Evolutionary conservation across 768 basidiomycete species (phyloP), one percentile per base, ranked within the genome.

Genomic region (Tricholoma matsutake): DNA sequence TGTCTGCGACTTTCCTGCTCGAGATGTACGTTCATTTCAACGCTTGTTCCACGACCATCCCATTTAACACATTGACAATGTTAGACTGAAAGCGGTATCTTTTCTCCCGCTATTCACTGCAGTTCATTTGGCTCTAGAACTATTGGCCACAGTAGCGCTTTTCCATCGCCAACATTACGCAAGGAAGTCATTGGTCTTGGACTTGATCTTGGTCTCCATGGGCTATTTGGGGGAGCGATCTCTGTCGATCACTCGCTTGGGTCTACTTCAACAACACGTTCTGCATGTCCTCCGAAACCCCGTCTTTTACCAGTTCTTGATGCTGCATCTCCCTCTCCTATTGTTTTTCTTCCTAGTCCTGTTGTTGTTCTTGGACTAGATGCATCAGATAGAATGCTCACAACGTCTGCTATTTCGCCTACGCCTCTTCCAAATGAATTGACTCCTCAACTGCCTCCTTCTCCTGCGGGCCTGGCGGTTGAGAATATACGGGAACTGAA

Each of bases 261-360:
- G 10, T 13, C 31, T 18, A 25, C 14, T 29, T 18, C 45, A 45
- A 34, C 58, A n/a, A 35, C 22, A 14, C 22, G 43, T 18, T 20
- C 34, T 3, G 10, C 22, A 11, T 59, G 35, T 51, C 65, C 60
- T 20, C 13, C 11, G 16, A 60, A 55, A 54, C 65, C 65, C 37
- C 51, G 29, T 25, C 49, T 64, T 3, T 20, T 57, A 13, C 60
- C 63, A 3, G 13, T 56, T 9, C 13, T 25, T 60, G 25, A 37
- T 25, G 6, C 31, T 9, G 63, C 53, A 18, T 63, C 60, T 4
- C 63, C 65, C 9, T 66, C 65, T 59, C 65, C 65, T 49, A 55
- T 64, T 20, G 31, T 61, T 9, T 34, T 32, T 5, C 60, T 65
- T 14, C 41, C 59, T 10, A 55, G 37, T 56, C 39, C 54, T 11